phyloP scores from a whole-genome alignment of 257 asterid species.

The Lycium ferocissimum region DNA sequence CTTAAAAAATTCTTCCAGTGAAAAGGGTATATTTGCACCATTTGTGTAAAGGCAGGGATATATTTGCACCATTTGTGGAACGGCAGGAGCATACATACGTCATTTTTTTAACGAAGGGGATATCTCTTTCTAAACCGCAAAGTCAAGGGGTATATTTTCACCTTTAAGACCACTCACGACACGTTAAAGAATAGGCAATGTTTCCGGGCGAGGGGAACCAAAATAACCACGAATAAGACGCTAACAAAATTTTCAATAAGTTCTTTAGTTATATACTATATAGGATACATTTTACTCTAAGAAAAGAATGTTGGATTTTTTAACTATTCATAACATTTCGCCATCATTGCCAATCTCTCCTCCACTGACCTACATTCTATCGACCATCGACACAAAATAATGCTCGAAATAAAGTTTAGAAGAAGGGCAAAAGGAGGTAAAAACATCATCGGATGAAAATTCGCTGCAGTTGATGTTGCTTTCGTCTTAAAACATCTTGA shows the following conservation, averaged over 20 bases:
- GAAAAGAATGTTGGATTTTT: conserved; percentile 4
- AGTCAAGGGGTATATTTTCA: too few species aligned
- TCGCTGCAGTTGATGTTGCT: not conserved
- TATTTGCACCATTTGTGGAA: too few species aligned
- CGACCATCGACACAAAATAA: not conserved
- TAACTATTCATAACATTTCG: not conserved
- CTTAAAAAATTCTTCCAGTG: too few species aligned
- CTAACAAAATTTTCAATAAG: not conserved
- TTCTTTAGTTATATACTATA: not conserved
- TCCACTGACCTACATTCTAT: not conserved
- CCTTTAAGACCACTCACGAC: not conserved
- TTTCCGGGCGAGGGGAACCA: too few species aligned
- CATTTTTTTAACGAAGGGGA: too few species aligned
- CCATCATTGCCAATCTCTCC: not conserved
- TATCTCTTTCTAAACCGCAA: too few species aligned
- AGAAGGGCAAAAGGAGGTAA: not conserved
- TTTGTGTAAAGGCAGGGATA: too few species aligned
- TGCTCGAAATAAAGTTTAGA: not conserved
- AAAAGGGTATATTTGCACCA: too few species aligned
- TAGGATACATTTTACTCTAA: conserved; percentile 7
- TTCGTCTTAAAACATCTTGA: conserved; percentile 39
- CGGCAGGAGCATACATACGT: too few species aligned
- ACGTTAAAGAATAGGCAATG: not conserved
- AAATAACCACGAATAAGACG: not conserved
- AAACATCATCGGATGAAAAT: not conserved